A percentile compares a stretch with the other conserved stretches of the same genome.
Conservation (phyloP, 2,329 filamentous ascomycete species). For the Pyrenochaeta sp. region DNA sequence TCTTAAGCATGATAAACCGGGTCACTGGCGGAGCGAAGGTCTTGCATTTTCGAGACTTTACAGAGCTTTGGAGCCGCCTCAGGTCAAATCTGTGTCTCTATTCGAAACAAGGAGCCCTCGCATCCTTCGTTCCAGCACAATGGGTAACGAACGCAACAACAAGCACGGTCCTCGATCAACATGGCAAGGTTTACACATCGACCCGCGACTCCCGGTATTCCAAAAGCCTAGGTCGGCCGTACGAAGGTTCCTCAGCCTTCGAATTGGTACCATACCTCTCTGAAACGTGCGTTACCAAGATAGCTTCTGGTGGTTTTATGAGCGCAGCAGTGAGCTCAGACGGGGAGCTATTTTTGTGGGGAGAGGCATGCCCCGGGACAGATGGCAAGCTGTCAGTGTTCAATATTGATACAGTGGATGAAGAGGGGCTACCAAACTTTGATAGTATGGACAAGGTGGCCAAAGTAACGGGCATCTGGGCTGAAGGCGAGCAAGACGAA, state of each 20-base stretch:
- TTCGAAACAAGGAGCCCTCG: neutral
- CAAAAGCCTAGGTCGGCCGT: constrained; percentile 30
- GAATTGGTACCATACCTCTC: constrained; percentile 35
- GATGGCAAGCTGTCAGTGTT: constrained; percentile 27
- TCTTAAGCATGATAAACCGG: constrained; percentile 1
- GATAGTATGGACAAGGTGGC: neutral
- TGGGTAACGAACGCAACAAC: constrained; percentile 32
- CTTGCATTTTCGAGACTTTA: constrained; percentile 3
- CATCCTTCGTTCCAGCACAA: constrained; percentile 9
- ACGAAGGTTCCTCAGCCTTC: constrained; percentile 7
- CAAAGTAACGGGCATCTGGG: constrained; percentile 2
- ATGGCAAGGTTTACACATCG: constrained; percentile 30
- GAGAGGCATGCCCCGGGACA: constrained; percentile 35
- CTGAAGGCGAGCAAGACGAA: constrained; percentile 33
- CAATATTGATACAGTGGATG: neutral
- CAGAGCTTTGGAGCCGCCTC: neutral
- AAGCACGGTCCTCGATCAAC: constrained; percentile 22
- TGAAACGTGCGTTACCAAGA: constrained; percentile 28
- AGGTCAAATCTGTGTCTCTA: neutral
- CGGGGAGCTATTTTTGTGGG: constrained; percentile 46
- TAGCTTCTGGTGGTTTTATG: constrained; percentile 43
- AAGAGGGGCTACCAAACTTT: neutral
- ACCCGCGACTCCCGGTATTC: constrained; percentile 35
- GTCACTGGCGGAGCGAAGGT: neutral
- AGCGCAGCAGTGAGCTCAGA: constrained; percentile 41